Evolutionary conservation across 192 early-diverging fungal species (phyloP), one percentile per base, ranked within the genome.

Genomic region (Backusella circina): DNA sequence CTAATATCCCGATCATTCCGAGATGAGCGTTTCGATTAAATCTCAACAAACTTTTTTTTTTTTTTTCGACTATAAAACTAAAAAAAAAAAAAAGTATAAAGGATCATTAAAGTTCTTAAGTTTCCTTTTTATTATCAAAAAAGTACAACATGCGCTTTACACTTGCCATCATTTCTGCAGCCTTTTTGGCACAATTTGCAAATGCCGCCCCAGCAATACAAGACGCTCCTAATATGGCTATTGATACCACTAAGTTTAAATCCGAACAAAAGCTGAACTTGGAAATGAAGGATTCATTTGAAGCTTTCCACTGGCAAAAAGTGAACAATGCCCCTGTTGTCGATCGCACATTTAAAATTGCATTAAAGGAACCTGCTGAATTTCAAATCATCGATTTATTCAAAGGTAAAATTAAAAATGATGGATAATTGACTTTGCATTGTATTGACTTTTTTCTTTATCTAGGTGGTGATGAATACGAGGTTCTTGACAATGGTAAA

Each of bases 121-220:
- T 66, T 3, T 28, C 32, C 8, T 18, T 13, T 66, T 21, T 0
- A 18, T 28, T 1, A 16, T 33, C 16, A 38, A 26, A 18, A 36
- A 28, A 57, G n/a, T 51, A 2, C 21, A 54, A 6, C 2, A 77
- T 77, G 76, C 76, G 70, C 32, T 77, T 72, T 50, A 35, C 76
- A 18, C 76, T 77, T 66, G 76, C 76, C 1, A 66, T 47, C 28
- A 32, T 77, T 5, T 71, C 76, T 30, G 61, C 76, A 67, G 70
- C 44, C 23, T 18, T 65, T 1, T 61, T 77, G 61, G 70, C 64
- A 0, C 23, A 57, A 9, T 57, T 57, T 2, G 8, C 26, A 30
- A 13, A 57, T 31, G 75, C 75, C 21, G 47, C 54, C 35, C 67
- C 75, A 16, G 75, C 36, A 30, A 72, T 31, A 32, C 21, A 23